Conservation (phyloP, 2,329 filamentous ascomycete genomes). For the Arthrobotrys sphaeroides region DNA sequence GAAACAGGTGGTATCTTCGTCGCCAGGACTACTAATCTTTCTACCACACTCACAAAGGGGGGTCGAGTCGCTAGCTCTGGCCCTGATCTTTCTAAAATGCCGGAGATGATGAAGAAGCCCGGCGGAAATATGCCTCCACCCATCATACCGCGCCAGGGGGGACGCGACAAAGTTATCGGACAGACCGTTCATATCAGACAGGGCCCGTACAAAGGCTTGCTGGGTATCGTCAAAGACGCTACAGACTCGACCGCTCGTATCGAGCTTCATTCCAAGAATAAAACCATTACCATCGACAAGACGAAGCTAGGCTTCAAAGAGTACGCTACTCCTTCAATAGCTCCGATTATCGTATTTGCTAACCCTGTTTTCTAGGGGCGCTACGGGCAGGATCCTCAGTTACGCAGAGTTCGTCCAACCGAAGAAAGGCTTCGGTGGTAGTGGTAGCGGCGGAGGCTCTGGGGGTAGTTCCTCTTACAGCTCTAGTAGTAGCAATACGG, state of each 20-base stretch:
- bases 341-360: background rate
- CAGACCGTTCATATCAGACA: slow-evolving; percentile 90
- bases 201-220: slow-evolving; percentile 88
- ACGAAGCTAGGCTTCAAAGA: slow-evolving; percentile 86
- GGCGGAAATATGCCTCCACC: slow-evolving; percentile 71
- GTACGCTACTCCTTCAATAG: slow-evolving; percentile 63
- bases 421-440: slow-evolving; percentile 62
- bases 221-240: slow-evolving; percentile 95
- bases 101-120: slow-evolving; percentile 78
- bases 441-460: slow-evolving; percentile 61
- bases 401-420: slow-evolving; percentile 59
- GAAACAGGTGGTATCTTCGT: slow-evolving; percentile 94
- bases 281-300: slow-evolving; percentile 85
- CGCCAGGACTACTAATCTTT: slow-evolving; percentile 82
- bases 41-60: slow-evolving; percentile 92
- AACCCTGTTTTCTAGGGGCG: slow-evolving; percentile 33
- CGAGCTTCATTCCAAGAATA: slow-evolving; percentile 93
- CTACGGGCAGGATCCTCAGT: slow-evolving; percentile 54
- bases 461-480: slow-evolving; percentile 65
- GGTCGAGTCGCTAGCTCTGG: slow-evolving; percentile 76
- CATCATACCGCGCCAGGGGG: slow-evolving; percentile 66
- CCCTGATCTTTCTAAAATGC: slow-evolving; percentile 87
- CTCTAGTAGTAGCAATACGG: slow-evolving; percentile 44
- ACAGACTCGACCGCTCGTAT: slow-evolving; percentile 86
- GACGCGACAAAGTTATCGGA: slow-evolving; percentile 83